Evolutionary conservation across 2,329 filamentous ascomycete genomes (phyloP).

Genomic region (Penicillium thymicola): DNA sequence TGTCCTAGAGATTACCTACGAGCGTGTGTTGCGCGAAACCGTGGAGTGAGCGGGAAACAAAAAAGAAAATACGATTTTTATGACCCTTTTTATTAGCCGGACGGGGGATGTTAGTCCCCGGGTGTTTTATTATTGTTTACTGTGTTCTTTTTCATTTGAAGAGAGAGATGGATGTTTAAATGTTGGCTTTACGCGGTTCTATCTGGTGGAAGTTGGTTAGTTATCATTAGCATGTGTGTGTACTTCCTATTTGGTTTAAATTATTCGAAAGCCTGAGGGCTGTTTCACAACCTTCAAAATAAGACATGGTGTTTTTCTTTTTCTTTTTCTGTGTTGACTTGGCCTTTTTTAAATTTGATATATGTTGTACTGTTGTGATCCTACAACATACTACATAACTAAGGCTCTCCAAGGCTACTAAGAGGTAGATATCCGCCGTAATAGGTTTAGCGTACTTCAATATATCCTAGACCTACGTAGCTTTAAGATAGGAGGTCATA

Average conservation of each 20-base stretch:
- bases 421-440: too few relatives aligned
- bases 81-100: constrained; percentile 15
- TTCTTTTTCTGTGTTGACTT: not conserved
- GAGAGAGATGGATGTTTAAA: not conserved
- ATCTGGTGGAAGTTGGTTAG: constrained; percentile 2
- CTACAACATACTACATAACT: too few relatives aligned
- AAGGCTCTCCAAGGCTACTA: too few relatives aligned
- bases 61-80: constrained; percentile 26
- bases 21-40: constrained; percentile 18
- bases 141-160: not conserved
- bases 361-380: too few relatives aligned
- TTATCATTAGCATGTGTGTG: not conserved
- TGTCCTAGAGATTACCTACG: not conserved
- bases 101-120: constrained; percentile 10
- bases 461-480: too few relatives aligned
- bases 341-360: not conserved
- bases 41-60: constrained; percentile 21
- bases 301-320: not conserved
- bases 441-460: too few relatives aligned
- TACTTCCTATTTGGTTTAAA: not conserved
- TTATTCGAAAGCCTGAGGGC: not conserved
- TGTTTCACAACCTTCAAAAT: not conserved
- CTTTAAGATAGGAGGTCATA: too few relatives aligned
- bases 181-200: not conserved
- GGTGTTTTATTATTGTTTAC: constrained; percentile 9